These are phyloP conservation scores for Fusarium ramigenum DNA, from an alignment of 2,329 filamentous ascomycete genomes.

Conservation along the genomic window DNA sequence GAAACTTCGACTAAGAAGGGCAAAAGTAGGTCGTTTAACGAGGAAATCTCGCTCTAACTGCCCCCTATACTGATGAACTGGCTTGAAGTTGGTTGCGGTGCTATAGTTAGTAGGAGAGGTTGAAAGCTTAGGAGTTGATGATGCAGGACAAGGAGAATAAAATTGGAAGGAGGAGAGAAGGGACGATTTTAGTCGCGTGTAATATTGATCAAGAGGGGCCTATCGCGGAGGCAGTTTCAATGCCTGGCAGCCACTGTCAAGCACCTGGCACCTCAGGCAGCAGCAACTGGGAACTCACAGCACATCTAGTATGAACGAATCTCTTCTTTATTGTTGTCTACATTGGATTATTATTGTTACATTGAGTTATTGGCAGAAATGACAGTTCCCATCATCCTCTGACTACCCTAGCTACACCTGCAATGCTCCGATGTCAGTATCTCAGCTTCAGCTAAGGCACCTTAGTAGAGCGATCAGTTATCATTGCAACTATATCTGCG, in stretches of 20 bases:
- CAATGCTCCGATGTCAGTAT: not conserved
- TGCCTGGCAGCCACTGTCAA: slow-evolving; percentile 29
- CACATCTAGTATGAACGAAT: not conserved
- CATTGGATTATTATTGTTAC: not conserved
- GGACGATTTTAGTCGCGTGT: slow-evolving; percentile 12
- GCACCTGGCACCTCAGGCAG: slow-evolving; percentile 28
- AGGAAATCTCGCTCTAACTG: not conserved
- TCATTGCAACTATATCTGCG: too few relatives aligned
- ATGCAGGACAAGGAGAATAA: not conserved
- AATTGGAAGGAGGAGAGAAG: slow-evolving; percentile 6
- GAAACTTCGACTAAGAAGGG: not conserved
- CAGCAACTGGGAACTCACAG: not conserved
- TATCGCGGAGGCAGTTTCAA: not conserved
- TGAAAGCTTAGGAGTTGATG: slow-evolving; percentile 1
- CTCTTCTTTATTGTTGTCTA: not conserved
- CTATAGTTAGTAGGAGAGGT: slow-evolving; percentile 14
- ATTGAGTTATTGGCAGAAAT: not conserved
- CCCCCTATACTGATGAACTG: not conserved
- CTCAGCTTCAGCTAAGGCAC: not conserved
- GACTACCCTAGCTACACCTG: not conserved
- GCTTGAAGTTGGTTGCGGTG: slow-evolving; percentile 4
- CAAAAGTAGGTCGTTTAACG: not conserved
- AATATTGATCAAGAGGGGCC: not conserved
- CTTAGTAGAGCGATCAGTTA: not conserved
- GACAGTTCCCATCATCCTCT: not conserved